These are phyloP conservation scores for Lizonia empirigonia DNA, from an alignment of 2,329 filamentous ascomycete species.

Conservation along the genomic window DNA sequence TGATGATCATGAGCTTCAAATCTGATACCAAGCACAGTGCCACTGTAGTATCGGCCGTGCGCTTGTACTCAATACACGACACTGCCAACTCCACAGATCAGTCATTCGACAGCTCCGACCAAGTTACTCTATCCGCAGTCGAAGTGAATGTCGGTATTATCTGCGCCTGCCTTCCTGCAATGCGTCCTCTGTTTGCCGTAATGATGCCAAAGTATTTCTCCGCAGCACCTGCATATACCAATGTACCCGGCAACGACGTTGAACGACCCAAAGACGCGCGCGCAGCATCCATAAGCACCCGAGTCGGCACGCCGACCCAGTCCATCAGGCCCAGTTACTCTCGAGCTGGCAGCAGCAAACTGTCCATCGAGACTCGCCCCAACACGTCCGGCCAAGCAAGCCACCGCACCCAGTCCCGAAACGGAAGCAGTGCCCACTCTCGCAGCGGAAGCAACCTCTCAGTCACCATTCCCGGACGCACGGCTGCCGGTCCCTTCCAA, in stretches of 20 bases:
- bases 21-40: conserved; percentile 31
- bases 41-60: conserved; percentile 42
- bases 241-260: conserved; percentile 22
- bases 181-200: conserved; percentile 41
- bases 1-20: not conserved
- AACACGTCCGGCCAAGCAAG: conserved; percentile 2
- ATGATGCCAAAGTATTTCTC: conserved; percentile 50
- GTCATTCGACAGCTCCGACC: conserved; percentile 41
- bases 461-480: not conserved
- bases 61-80: conserved; percentile 37
- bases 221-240: conserved; percentile 21
- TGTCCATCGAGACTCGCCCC: conserved; percentile 8
- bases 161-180: conserved; percentile 44
- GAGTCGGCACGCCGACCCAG: conserved; percentile 13
- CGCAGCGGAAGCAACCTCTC: conserved; percentile 2
- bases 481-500: conserved; percentile 7
- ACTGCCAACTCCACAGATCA: conserved; percentile 38
- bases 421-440: not conserved
- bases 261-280: conserved; percentile 28
- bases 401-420: conserved; percentile 20
- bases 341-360: conserved; percentile 15
- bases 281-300: conserved; percentile 16
- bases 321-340: conserved; percentile 11
- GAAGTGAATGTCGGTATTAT: conserved; percentile 45
- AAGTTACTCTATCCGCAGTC: conserved; percentile 41